phyloP scores from a whole-genome alignment of 306 rosid species.

The Vigna radiata region DNA sequence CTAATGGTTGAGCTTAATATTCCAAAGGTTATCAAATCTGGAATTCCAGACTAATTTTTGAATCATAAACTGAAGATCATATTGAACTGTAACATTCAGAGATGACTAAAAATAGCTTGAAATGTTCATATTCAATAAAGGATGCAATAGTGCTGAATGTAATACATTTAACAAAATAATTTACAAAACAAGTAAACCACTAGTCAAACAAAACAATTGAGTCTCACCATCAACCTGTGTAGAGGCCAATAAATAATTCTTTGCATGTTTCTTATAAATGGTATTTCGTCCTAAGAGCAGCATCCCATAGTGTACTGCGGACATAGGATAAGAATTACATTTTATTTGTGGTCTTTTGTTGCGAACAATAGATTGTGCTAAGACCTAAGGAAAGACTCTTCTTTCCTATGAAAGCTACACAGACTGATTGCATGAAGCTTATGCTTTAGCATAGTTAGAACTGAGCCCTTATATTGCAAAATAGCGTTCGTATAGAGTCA shows the following conservation, averaged over 20 bases:
- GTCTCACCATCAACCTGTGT: neutral
- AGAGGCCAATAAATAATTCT: neutral
- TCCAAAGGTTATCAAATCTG: neutral
- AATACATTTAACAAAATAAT: neutral
- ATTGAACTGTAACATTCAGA: neutral
- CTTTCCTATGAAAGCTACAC: neutral
- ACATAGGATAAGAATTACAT: conserved; percentile 1
- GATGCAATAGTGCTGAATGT: neutral
- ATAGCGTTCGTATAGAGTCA: neutral
- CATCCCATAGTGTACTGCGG: neutral
- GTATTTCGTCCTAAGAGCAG: neutral
- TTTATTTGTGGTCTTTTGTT: neutral
- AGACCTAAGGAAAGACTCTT: neutral
- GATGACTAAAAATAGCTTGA: neutral
- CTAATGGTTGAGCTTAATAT: conserved; percentile 3
- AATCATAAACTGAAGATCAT: neutral
- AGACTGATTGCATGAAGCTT: neutral
- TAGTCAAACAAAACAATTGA: neutral
- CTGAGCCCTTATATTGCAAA: neutral
- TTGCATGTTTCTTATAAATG: neutral
- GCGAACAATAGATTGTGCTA: neutral
- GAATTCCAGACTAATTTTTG: conserved; percentile 3
- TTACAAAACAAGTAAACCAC: neutral
- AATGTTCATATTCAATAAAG: neutral
- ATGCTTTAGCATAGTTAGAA: neutral